Evolutionary conservation across 768 basidiomycete species (phyloP), one percentile per base, ranked within the genome.

Genomic region (Suillus weaverae): DNA sequence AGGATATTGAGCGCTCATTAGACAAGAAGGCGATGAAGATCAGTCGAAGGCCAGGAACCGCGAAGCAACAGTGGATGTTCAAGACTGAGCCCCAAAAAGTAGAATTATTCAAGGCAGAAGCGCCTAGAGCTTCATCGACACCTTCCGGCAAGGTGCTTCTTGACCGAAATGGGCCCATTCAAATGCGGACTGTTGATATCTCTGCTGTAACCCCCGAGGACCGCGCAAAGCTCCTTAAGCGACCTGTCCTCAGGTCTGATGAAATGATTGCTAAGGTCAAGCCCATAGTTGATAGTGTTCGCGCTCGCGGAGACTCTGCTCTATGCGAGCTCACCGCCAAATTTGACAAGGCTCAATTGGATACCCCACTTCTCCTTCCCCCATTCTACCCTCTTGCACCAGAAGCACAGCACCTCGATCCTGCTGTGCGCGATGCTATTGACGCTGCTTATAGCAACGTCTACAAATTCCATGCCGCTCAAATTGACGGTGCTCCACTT

Each of bases 391-490:
- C 75, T 22, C 59, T 66, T 38, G 9, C 66, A 3, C 78, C 84
- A 2, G 87, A 88, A 64, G 79, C 83, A 9, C 89, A 89, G 83
- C 73, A 76, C 60, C 76, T 97, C 46, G 81, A 86, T 46, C 80
- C 83, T 18, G 74, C 80, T 33, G 90, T 99, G 60, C 87, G 85
- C 69, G 80, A 82, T 51, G 94, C 97, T 30, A 97, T 99, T 73
- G 91, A 97, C 72, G 78, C 83, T 61, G 97, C 97, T 4, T 99
- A 99, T 74, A 81, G 81, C 65, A 99, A 99, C 75, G 92, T 99
- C 73, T 85, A 83, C 77, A 90, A 87, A 71, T 99, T 98, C 84
- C 97, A 97, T 76, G 85, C 84, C 26, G 95, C 95, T 7, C 96
- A 99, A 78, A 79, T 85, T n/a, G 87, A 89, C 66, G 82, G 82